These are phyloP conservation scores for Pseudonitzschia pungens DNA, from an alignment of 108 stramenopile species.

Conservation along the genomic window DNA sequence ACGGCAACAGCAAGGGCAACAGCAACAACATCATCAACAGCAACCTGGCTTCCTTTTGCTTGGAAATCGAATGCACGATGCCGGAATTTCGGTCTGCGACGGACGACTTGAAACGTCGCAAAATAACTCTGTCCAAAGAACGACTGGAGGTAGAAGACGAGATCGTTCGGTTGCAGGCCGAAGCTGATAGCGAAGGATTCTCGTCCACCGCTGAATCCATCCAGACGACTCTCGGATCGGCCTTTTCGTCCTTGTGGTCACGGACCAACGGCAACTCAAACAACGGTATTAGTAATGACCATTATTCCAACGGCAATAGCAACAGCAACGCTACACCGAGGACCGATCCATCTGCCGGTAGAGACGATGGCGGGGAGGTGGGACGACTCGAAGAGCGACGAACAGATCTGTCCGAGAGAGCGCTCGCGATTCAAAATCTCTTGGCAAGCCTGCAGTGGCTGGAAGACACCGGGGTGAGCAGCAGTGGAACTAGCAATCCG, in stretches of 20 bases:
- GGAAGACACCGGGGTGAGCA: neutral
- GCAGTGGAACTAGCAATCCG: neutral
- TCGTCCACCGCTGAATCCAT: neutral
- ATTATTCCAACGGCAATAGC: too few relatives aligned
- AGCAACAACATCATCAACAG: neutral
- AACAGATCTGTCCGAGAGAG: neutral
- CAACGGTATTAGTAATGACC: neutral
- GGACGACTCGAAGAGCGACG: neutral
- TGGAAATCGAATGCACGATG: neutral
- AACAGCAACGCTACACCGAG: too few relatives aligned
- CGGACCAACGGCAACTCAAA: neutral
- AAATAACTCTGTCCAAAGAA: neutral
- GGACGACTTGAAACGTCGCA: neutral
- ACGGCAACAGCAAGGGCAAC: neutral
- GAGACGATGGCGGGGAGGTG: neutral
- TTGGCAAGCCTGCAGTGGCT: neutral
- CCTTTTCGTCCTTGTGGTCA: neutral
- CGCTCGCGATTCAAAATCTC: neutral
- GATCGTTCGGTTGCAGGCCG: neutral
- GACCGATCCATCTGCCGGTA: neutral
- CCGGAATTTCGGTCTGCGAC: neutral
- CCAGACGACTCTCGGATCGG: neutral
- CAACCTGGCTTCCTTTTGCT: neutral
- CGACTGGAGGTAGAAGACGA: neutral
- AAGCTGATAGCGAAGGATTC: neutral